Evolutionary conservation across 2,329 filamentous ascomycete genomes (phyloP).

Genomic region (Setomelanomma holmii): DNA sequence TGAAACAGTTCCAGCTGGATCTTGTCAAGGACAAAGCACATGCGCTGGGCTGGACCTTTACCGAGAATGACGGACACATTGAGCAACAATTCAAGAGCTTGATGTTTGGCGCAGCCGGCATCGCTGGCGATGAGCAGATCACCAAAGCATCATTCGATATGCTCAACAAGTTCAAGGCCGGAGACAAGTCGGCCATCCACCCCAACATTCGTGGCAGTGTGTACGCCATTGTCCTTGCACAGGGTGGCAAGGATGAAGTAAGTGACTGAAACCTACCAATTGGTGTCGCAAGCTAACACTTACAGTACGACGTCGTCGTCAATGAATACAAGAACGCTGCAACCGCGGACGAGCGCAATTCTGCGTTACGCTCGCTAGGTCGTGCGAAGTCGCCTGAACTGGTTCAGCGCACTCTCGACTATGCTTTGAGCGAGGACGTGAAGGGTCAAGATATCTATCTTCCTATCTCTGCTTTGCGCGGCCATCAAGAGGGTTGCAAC

Average conservation of each 20-base stretch:
- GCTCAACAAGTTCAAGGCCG: constrained; percentile 83
- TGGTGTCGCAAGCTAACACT: constrained; percentile 21
- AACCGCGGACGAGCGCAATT: constrained; percentile 89
- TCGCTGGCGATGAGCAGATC: constrained; percentile 79
- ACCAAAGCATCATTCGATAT: constrained; percentile 85
- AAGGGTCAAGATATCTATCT: constrained; percentile 96
- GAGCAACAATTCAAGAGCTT: constrained; percentile 94
- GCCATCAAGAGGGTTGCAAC: constrained; percentile 77
- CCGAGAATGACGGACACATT: constrained; percentile 83
- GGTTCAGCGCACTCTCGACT: constrained; percentile 78
- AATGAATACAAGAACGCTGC: constrained; percentile 77
- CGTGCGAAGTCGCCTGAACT: constrained; percentile 78
- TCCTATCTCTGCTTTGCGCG: constrained; percentile 79
- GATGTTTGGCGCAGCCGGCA: constrained; percentile 83
- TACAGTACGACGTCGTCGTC: constrained; percentile 75
- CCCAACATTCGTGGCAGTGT: constrained; percentile 90
- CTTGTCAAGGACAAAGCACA: constrained; percentile 82
- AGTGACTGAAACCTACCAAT: constrained; percentile 22
- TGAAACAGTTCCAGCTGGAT: constrained; percentile 83
- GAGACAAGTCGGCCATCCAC: constrained; percentile 83
- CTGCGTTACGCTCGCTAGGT: constrained; percentile 82
- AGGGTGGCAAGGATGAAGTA: constrained; percentile 84
- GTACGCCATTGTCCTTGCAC: constrained; percentile 81
- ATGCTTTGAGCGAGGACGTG: constrained; percentile 80
- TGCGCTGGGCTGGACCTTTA: constrained; percentile 87